Base-by-base conservation (phyloP, 129 eudicot genomes). In the Arctium minus region DNA sequence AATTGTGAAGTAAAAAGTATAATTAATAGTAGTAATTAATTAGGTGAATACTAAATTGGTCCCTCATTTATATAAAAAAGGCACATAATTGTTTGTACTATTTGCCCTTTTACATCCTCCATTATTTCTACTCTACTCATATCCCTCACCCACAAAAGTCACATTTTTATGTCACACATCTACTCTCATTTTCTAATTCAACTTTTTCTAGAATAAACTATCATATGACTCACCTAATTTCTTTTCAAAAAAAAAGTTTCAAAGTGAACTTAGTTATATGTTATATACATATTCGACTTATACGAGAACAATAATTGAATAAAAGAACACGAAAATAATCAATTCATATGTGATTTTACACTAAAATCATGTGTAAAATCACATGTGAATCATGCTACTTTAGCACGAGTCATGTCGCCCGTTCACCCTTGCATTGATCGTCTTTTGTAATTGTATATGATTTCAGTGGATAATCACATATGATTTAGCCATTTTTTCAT, bases 111-210 rank as follows among this genome's bases (percentile, higher is more conserved):
- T 80, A 81, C 85, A 67, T 65, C 72, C 86, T 86, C 89, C 78
- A 86, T 86, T 82, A 77, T 82, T 82, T 82, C 84, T 84, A 79
- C 87, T 79, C 80, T 85, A 88, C 87, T 88, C 88, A 85, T 85
- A 81, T 86, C 86, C 77, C 88, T 85, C 68, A 78, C 80, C 86
- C 79, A 83, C 6, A 84, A 84, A 84, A 79, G 83, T 84, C 80
- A 56, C 64, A 84, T 62, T 84, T 84, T 79, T 84, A 84, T 84
- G 87, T 84, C 87, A 84, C 83, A 62, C 84, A 84, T 84, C 87
- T 80, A 80, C 35, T 79, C 83, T 84, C 80, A 70, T 27, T 73
- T 73, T 73, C 33, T 73, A 78, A 73, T 79, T 79, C 80, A 42
- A 70, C 87, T 35, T 74, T 78, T 73, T 84, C 84, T 84, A 79